A percentile compares a stretch with the other conserved stretches of the same genome.
Conservation (phyloP, 176 grass and related monocot species). For the Triticum monococcum region DNA sequence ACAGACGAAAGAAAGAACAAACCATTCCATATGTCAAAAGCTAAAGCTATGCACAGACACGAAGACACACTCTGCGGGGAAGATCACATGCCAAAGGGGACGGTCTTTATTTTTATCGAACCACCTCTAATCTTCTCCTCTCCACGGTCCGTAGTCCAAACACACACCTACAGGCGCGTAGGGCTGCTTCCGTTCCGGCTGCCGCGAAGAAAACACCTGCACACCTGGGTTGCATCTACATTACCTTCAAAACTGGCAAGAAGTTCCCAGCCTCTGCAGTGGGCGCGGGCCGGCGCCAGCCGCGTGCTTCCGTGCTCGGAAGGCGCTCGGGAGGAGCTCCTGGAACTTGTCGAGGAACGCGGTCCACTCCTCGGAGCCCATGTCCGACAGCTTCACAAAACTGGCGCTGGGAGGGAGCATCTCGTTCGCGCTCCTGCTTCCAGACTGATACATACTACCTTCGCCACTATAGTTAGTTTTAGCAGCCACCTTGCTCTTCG, state of each 20-base stretch:
- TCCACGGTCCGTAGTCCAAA: conserved; percentile 6
- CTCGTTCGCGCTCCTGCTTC: conserved; percentile 80
- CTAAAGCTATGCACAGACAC: conserved; percentile 50
- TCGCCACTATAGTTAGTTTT: conserved; percentile 62
- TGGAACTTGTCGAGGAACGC: conserved; percentile 77
- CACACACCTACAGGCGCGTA: conserved; percentile 30
- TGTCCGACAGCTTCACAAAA: conserved; percentile 84
- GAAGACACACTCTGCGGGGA: conserved; percentile 3
- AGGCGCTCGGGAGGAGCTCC: conserved; percentile 68
- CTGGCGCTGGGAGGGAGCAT: conserved; percentile 60
- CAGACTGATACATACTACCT: conserved; percentile 50
- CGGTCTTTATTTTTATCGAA: conserved; percentile 39
- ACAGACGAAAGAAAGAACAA: conserved; percentile 33
- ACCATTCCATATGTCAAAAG: conserved; percentile 28
- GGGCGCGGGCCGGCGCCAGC: conserved; percentile 28
- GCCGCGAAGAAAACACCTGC: neutral
- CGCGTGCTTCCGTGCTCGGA: conserved; percentile 50
- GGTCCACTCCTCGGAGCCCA: conserved; percentile 67
- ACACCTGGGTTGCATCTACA: conserved; percentile 22
- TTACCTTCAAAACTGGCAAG: conserved; percentile 92
- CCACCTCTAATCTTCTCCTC: conserved; percentile 19
- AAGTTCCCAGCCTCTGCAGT: conserved; percentile 81
- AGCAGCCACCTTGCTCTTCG: conserved; percentile 47
- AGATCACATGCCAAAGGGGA: conserved; percentile 19
- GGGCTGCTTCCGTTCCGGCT: neutral